Evolutionary conservation across 306 rosid species (phyloP).

Genomic region (Acacia confusa): DNA sequence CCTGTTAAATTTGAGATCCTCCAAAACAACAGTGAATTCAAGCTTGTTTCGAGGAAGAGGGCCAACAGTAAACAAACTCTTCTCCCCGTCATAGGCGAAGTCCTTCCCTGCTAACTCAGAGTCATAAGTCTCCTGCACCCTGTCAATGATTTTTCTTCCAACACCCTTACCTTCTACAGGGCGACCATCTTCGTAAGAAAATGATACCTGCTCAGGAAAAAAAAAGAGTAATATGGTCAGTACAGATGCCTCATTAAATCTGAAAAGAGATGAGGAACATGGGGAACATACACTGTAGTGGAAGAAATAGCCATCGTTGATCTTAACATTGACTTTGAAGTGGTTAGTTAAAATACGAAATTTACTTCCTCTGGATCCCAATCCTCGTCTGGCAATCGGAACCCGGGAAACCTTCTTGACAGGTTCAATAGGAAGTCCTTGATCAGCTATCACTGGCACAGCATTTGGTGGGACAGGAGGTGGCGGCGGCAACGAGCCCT

Average conservation of each 20-base stretch:
- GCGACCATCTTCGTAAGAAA: conserved; percentile 84
- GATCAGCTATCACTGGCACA: conserved; percentile 48
- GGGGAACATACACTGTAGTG: conserved; percentile 75
- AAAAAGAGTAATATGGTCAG: not conserved
- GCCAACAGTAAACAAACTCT: conserved; percentile 85
- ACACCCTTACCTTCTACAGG: conserved; percentile 84
- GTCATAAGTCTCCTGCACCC: conserved; percentile 75
- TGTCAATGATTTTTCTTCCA: conserved; percentile 75
- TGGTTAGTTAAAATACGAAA: conserved; percentile 68
- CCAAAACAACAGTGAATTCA: conserved; percentile 79
- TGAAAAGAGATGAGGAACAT: not conserved
- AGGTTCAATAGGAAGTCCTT: conserved; percentile 27
- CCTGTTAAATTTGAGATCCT: conserved; percentile 67
- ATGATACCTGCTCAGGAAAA: conserved; percentile 52
- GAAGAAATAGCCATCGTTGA: conserved; percentile 60
- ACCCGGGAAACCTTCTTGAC: conserved; percentile 51
- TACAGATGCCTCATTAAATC: not conserved
- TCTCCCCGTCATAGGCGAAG: conserved; percentile 92
- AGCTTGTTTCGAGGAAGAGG: conserved; percentile 80
- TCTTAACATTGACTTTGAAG: conserved; percentile 63
- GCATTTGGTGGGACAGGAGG: conserved; percentile 80
- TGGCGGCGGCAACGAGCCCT: conserved; percentile 69
- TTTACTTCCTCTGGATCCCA: conserved; percentile 65
- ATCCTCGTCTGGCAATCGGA: conserved; percentile 72
- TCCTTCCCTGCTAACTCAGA: conserved; percentile 72